Evolutionary conservation across 768 basidiomycete genomes (phyloP), one percentile per base, ranked within the genome.

Genomic region (Tricholoma hemisulphureum): DNA sequence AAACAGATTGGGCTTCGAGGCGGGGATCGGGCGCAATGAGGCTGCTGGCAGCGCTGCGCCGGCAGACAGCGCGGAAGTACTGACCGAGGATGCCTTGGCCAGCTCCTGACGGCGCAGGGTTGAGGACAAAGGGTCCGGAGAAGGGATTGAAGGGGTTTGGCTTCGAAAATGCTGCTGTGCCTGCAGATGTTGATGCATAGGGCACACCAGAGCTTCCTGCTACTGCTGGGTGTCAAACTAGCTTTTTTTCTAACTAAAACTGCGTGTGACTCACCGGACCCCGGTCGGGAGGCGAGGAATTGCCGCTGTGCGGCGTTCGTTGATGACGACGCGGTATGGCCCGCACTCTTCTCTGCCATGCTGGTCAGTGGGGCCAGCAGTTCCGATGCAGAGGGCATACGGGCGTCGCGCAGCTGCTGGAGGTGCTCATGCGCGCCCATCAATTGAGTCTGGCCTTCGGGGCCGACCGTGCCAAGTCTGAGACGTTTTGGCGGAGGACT

Each of bases 381-480:
- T 39, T 49, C 14, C 18, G 18, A 8, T 11, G 16, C 16, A n/a
- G 23, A 14, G 18, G 16, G 20, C 43, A 9, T 46, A 46, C 43
- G 43, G 16, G 43, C 16, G 10, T 11, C 20, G 43, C 3, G 20
- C 18, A n/a, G 43, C 43, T 46, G 20, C 11, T 46, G 43, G n/a
- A 26, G 6, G 43, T 20, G 43, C 14, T n/a, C 46, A 4, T 24
- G 46, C 23, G 3, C 28, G 18, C 21, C 46, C 14, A 49, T 13
- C 14, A 49, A 18, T 46, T 46, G 45, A 23, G 45, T 20, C 13
- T 5, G 49, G 20, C 26, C 56, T 7, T 26, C 29, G 24, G 34
- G 50, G 14, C 56, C 50, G n/a, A 57, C 43, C 14, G 50, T 57
- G n/a, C 50, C 56, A 23, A 28, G 56, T 21, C 56, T 51, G 8